These are phyloP conservation scores for Aspergillus phoenicis DNA, from an alignment of 2,329 filamentous ascomycete genomes.

Conservation along the genomic window DNA sequence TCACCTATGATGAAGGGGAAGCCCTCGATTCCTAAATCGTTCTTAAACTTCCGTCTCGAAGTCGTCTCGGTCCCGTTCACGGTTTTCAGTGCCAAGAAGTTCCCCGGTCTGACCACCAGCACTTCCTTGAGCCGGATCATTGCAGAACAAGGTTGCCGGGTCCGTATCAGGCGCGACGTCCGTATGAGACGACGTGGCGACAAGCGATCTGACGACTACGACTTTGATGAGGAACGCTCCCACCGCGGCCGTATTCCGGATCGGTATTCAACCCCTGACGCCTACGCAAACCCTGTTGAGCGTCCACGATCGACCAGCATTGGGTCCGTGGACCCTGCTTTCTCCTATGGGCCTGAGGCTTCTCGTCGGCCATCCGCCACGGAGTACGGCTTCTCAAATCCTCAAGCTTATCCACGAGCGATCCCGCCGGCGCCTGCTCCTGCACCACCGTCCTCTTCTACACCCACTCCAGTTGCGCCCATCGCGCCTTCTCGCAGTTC, in stretches of 20 bases:
- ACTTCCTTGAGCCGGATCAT: constrained; percentile 86
- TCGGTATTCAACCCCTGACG: constrained; percentile 54
- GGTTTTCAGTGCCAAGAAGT: constrained; percentile 97
- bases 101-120: constrained; percentile 88
- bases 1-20: constrained; percentile 32
- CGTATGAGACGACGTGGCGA: constrained; percentile 83
- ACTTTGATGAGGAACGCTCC: constrained; percentile 61
- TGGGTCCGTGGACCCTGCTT: constrained; percentile 54
- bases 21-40: constrained; percentile 53
- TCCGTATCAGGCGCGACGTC: constrained; percentile 91
- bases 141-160: constrained; percentile 93
- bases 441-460: constrained; percentile 30
- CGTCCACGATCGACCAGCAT: constrained; percentile 65
- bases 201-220: constrained; percentile 68
- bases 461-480: constrained; percentile 37
- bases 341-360: constrained; percentile 45
- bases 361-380: constrained; percentile 54
- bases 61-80: constrained; percentile 85
- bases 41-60: constrained; percentile 83
- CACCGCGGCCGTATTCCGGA: constrained; percentile 48
- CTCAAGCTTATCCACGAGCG: constrained; percentile 39
- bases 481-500: constrained; percentile 23
- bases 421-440: constrained; percentile 41
- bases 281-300: constrained; percentile 50
- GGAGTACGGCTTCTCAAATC: constrained; percentile 44